Evolutionary conservation across 371 early-diverging fungal genomes (phyloP).

Genomic region (Apophysomyces variabilis): DNA sequence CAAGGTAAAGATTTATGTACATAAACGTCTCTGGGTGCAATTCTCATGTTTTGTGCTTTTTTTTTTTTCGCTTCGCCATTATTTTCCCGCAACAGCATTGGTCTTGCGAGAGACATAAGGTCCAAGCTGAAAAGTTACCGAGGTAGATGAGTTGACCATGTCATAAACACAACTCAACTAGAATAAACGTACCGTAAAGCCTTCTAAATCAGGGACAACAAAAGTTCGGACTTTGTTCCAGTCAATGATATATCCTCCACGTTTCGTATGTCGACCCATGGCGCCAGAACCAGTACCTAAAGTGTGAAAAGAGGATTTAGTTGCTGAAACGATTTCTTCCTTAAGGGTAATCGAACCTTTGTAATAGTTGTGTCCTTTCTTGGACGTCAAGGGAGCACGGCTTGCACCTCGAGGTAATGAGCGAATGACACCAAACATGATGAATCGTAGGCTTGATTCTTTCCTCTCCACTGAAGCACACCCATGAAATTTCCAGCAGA

Average conservation of each 20-base stretch:
- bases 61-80: neutral
- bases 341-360: constrained; percentile 59
- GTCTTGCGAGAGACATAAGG: constrained; percentile 75
- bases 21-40: neutral
- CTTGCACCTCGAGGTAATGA: constrained; percentile 76
- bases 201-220: constrained; percentile 78
- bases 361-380: constrained; percentile 84
- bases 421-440: constrained; percentile 76
- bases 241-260: constrained; percentile 76
- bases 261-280: constrained; percentile 85
- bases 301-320: neutral
- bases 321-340: no score
- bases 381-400: constrained; percentile 77
- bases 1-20: neutral
- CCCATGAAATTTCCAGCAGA: no score
- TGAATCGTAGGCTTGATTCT: constrained; percentile 6
- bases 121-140: constrained; percentile 50
- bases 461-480: neutral
- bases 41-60: neutral
- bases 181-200: constrained; percentile 61
- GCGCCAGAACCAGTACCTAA: constrained; percentile 83
- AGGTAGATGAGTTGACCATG: neutral
- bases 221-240: constrained; percentile 79
- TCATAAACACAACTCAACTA: no score
- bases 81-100: constrained; percentile 11